These are phyloP conservation scores for Spathaspora hagerdaliae DNA, from an alignment of 805 yeast species.

Conservation along the genomic window DNA sequence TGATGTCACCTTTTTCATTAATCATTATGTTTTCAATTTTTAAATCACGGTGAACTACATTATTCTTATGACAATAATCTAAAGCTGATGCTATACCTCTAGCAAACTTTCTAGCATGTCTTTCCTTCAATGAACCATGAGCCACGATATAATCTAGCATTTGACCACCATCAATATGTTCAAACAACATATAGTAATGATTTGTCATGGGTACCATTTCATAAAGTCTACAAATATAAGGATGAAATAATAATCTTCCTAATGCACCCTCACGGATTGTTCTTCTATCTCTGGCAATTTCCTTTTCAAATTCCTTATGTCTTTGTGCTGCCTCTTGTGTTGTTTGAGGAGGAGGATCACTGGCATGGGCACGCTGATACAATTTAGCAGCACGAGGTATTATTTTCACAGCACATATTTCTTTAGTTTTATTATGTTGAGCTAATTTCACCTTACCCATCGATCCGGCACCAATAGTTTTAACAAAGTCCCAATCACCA, in stretches of 20 bases:
- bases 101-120: conserved; percentile 91
- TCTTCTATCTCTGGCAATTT: conserved; percentile 84
- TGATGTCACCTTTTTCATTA: conserved; percentile 87
- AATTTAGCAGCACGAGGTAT: conserved; percentile 84
- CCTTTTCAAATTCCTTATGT: conserved; percentile 72
- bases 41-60: conserved; percentile 94
- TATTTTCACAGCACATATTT: conserved; percentile 87
- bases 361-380: conserved; percentile 66
- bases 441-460: conserved; percentile 99
- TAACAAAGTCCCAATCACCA: conserved; percentile 95
- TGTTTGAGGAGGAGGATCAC: conserved; percentile 62
- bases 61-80: conserved; percentile 89
- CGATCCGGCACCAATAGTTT: conserved; percentile 96
- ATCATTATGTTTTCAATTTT: conserved; percentile 96
- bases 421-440: conserved; percentile 73
- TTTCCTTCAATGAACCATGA: conserved; percentile 91
- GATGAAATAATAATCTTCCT: conserved; percentile 86
- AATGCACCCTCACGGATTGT: conserved; percentile 94
- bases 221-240: conserved; percentile 84
- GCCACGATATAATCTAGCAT: conserved; percentile 95
- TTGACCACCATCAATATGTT: conserved; percentile 96
- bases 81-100: conserved; percentile 92
- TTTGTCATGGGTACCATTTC: conserved; percentile 96
- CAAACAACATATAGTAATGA: conserved; percentile 95
- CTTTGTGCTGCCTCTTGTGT: conserved; percentile 55